phyloP scores from a whole-genome alignment of 352 stramenopile genomes.

The Phytophthora pistaciae region DNA sequence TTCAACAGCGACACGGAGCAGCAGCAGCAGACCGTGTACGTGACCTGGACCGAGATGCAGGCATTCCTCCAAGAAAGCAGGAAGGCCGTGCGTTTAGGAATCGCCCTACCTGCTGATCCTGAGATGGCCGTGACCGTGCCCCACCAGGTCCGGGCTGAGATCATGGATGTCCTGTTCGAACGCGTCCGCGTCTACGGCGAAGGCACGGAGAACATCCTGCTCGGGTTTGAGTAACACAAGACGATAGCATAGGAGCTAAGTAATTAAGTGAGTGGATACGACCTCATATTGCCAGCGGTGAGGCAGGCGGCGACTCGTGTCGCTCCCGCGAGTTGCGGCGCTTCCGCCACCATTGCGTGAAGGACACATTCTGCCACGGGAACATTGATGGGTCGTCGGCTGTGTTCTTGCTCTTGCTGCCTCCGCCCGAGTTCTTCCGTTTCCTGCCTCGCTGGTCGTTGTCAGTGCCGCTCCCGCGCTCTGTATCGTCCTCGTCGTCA shows the following conservation, averaged over 20 bases:
- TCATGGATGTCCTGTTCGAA: conserved; percentile 72
- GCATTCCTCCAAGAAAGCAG: conserved; percentile 62
- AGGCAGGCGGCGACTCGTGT: conserved; percentile 26
- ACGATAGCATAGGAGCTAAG: conserved; percentile 9
- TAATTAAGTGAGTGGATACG: conserved; percentile 12
- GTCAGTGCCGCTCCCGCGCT: conserved; percentile 31
- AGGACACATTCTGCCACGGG: conserved; percentile 79
- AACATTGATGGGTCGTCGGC: conserved; percentile 57
- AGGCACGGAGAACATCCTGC: conserved; percentile 55
- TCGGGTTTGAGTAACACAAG: conserved; percentile 66
- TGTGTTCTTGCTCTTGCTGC: conserved; percentile 25
- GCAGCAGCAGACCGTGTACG: conserved; percentile 80
- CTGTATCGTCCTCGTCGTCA: conserved; percentile 65
- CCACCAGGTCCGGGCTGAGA: conserved; percentile 40
- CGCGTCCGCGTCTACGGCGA: conserved; percentile 68
- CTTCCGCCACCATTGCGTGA: conserved; percentile 83
- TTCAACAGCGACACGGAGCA: conserved; percentile 87
- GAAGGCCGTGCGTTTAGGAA: conserved; percentile 35
- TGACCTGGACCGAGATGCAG: conserved; percentile 68
- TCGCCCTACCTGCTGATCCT: conserved; percentile 24
- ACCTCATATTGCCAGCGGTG: conserved; percentile 25
- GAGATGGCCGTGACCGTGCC: conserved; percentile 25
- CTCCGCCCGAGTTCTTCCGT: conserved; percentile 33
- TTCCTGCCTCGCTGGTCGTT: conserved; percentile 39
- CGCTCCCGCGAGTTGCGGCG: conserved; percentile 41